Evolutionary conservation across 345 rosid genomes (phyloP).

Genomic region (Populus tremula): DNA sequence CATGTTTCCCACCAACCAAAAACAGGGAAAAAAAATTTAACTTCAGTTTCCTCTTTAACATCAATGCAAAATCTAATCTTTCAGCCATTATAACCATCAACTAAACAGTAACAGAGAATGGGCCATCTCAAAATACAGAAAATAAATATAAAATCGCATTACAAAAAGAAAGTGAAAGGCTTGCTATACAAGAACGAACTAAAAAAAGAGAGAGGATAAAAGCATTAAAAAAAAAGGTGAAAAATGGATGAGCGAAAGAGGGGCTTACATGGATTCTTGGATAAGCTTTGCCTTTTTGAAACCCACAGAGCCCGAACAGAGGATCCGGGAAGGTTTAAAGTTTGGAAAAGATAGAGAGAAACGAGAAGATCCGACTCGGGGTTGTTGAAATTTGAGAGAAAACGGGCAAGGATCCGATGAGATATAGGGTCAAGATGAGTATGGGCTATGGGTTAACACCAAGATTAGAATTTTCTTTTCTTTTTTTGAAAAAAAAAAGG

Average conservation of each 20-base stretch:
- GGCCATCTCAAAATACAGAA: neutral
- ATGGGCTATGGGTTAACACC: conserved; percentile 9
- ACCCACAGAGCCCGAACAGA: conserved; percentile 32
- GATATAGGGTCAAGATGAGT: conserved; percentile 2
- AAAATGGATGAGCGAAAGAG: conserved; percentile 1
- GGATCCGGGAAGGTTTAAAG: conserved; percentile 54
- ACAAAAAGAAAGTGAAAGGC: neutral
- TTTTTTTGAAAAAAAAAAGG: too few species aligned
- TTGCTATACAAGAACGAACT: neutral
- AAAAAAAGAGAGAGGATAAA: neutral
- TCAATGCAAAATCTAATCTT: neutral
- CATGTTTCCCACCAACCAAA: neutral
- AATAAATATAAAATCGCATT: neutral
- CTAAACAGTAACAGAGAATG: neutral
- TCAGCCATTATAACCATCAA: neutral
- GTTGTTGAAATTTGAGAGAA: conserved; percentile 8
- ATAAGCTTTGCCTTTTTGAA: neutral
- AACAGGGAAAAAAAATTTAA: neutral
- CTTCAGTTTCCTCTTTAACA: neutral
- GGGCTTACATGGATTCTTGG: conserved; percentile 15
- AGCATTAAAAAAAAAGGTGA: neutral
- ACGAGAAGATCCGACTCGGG: conserved; percentile 29
- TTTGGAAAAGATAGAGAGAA: conserved; percentile 4
- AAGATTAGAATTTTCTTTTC: neutral
- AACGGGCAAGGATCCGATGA: conserved; percentile 13